Conservation (phyloP, 306 rosid species). For the Vicia sativa region DNA sequence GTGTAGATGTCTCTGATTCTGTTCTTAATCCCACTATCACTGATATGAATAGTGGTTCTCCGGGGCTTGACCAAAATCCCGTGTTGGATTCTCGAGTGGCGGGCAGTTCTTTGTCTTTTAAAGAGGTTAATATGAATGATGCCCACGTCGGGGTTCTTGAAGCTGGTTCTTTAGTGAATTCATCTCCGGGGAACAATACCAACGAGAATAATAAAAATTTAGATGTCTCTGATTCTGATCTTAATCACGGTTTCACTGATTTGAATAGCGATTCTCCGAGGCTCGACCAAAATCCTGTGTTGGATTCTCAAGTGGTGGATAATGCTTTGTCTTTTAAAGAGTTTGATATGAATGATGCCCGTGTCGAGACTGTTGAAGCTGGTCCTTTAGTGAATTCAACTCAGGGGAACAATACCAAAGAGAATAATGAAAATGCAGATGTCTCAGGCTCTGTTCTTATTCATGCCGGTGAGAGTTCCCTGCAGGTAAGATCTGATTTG, state of each 20-base stretch:
- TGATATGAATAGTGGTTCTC: slow-evolving; percentile 27
- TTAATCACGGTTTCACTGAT: neutral
- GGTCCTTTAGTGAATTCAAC: slow-evolving; percentile 40
- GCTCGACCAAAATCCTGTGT: slow-evolving; percentile 28
- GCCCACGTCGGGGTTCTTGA: slow-evolving; percentile 45
- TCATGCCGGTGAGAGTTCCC: slow-evolving; percentile 42
- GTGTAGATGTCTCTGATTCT: slow-evolving; percentile 40
- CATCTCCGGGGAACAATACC: slow-evolving; percentile 35
- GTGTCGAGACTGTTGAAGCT: slow-evolving; percentile 49
- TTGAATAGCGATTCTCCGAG: slow-evolving; percentile 31
- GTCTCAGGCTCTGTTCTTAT: slow-evolving; percentile 41
- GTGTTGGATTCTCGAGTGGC: slow-evolving; percentile 36
- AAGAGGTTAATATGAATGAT: slow-evolving; percentile 43
- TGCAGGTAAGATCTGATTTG: slow-evolving; percentile 43
- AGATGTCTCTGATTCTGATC: slow-evolving; percentile 41
- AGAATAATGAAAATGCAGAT: slow-evolving; percentile 36
- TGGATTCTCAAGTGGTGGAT: slow-evolving; percentile 41
- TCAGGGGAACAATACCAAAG: slow-evolving; percentile 37
- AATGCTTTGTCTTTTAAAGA: slow-evolving; percentile 37
- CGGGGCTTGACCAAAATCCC: slow-evolving; percentile 34
- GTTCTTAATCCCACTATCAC: slow-evolving; percentile 3
- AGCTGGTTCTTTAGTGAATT: slow-evolving; percentile 43
- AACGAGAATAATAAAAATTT: slow-evolving; percentile 37
- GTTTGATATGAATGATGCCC: slow-evolving; percentile 40
- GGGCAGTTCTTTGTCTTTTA: slow-evolving; percentile 36